Evolutionary conservation across 2,329 filamentous ascomycete species (phyloP).

Genomic region (Fusarium oligoseptatum): DNA sequence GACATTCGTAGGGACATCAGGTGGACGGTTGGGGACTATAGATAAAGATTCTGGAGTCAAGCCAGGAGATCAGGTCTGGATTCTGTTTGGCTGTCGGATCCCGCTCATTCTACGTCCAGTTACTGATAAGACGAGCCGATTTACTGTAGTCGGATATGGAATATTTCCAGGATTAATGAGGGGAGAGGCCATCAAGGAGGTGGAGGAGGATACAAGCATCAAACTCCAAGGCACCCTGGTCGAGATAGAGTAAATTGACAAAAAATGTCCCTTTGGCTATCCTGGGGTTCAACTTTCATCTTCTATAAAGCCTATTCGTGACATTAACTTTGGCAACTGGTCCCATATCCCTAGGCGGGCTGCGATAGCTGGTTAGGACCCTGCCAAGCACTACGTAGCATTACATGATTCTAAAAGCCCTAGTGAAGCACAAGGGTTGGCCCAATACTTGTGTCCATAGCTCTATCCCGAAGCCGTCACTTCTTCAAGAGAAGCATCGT

Average conservation of each 20-base stretch:
- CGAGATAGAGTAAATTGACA: neutral
- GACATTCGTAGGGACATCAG: neutral
- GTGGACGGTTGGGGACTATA: neutral
- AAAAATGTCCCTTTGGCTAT: too few relatives aligned
- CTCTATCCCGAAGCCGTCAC: neutral
- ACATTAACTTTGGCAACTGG: too few relatives aligned
- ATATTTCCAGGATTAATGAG: conserved; percentile 1
- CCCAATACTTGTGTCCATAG: neutral
- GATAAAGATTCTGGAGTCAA: neutral
- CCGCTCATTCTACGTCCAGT: conserved; percentile 2
- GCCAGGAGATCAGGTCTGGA: conserved; percentile 7
- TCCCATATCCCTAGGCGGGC: too few relatives aligned
- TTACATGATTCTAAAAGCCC: neutral
- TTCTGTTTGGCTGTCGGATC: conserved; percentile 8
- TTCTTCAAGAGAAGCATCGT: neutral
- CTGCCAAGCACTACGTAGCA: too few relatives aligned
- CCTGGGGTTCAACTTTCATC: too few relatives aligned
- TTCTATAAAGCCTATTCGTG: too few relatives aligned
- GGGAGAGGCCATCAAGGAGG: neutral
- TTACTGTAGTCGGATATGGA: neutral
- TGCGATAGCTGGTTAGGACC: too few relatives aligned
- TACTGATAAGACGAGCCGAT: neutral
- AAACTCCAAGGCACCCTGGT: neutral
- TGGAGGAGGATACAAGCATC: neutral
- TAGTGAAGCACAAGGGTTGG: neutral